phyloP scores from a whole-genome alignment of 2,329 filamentous ascomycete genomes.

The Aspergillus felis region DNA sequence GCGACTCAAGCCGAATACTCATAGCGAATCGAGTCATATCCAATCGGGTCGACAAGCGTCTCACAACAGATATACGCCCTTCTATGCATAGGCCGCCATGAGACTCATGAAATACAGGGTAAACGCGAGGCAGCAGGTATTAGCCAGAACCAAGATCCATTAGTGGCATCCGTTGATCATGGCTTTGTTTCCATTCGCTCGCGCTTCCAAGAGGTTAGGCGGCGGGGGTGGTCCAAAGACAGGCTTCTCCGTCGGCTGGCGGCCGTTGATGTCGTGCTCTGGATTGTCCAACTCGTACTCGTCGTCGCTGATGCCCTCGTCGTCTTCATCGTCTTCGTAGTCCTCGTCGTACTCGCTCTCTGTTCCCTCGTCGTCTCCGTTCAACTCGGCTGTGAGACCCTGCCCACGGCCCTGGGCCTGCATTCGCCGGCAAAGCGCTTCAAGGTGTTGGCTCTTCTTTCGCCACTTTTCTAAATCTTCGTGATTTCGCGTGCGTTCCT shows the following conservation, averaged over 20 bases:
- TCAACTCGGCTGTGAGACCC: conserved; percentile 58
- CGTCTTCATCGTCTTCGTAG: conserved; percentile 63
- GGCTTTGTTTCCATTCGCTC: conserved; percentile 42
- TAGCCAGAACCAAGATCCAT: not conserved
- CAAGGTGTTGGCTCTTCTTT: conserved; percentile 85
- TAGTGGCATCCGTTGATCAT: conserved; percentile 42
- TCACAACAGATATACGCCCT: not conserved
- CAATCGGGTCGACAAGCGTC: not conserved
- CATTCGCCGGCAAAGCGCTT: conserved; percentile 93
- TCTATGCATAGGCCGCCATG: not conserved
- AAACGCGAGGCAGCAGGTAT: not conserved
- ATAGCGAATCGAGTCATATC: not conserved
- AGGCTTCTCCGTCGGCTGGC: conserved; percentile 36
- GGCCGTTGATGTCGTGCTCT: conserved; percentile 23
- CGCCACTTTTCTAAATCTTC: conserved; percentile 74
- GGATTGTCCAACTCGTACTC: conserved; percentile 46
- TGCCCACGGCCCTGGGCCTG: conserved; percentile 86
- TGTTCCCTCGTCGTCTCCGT: conserved; percentile 43
- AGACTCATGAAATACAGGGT: not conserved
- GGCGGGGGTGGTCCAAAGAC: conserved; percentile 50
- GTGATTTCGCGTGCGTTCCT: conserved; percentile 75
- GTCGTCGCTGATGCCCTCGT: conserved; percentile 58
- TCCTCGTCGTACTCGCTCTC: conserved; percentile 53
- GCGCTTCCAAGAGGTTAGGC: conserved; percentile 46
- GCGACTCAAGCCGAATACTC: not conserved